These are phyloP conservation scores for Tolypocladium sp. DNA, from an alignment of 2,329 filamentous ascomycete genomes.

Conservation along the genomic window DNA sequence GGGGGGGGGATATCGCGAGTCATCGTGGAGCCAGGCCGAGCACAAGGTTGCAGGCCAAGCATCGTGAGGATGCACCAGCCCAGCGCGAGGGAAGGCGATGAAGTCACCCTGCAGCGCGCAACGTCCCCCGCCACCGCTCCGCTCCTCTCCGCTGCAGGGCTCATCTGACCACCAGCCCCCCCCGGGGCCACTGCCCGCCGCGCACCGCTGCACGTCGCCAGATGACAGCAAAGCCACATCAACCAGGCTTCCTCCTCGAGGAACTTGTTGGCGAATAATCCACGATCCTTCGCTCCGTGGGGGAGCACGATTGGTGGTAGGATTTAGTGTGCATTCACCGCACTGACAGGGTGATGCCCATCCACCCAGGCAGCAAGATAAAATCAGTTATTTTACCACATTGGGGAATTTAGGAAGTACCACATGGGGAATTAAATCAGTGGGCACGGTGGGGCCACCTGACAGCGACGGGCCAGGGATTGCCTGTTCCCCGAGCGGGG, in stretches of 20 bases:
- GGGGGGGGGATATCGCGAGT: background rate
- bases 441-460: background rate
- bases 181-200: background rate
- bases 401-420: too few species aligned
- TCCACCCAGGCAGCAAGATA: background rate
- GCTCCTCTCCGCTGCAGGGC: background rate
- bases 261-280: background rate
- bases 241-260: background rate
- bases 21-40: background rate
- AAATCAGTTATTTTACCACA: background rate
- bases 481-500: background rate
- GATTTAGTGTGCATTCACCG: background rate
- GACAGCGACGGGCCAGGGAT: background rate
- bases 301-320: background rate
- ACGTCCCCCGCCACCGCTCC: background rate
- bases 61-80: too few species aligned
- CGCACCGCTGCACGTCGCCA: background rate
- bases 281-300: background rate
- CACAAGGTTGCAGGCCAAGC: too few species aligned
- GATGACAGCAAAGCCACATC: background rate
- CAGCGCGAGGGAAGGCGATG: background rate
- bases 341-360: background rate
- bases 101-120: background rate
- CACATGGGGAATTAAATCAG: background rate
- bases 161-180: background rate